Percentiles rank a stretch among this genome's conserved stretches.
phyloP scores from a whole-genome alignment of 1,139 yeast genomes.

The Magnusiomyces suaveolens region DNA sequence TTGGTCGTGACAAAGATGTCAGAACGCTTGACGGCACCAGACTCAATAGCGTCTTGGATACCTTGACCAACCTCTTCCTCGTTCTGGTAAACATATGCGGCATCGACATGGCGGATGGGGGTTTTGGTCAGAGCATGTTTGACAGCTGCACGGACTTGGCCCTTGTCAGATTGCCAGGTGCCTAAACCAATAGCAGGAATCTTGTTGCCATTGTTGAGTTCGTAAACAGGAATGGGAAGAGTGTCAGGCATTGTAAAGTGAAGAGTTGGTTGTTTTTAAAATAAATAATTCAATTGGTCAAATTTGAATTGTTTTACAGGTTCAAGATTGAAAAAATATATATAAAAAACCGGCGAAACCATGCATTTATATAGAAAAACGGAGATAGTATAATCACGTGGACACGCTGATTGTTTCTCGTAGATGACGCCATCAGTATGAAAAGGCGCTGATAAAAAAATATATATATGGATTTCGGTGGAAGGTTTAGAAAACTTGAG shows the following conservation, averaged over 20 bases:
- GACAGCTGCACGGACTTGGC: constrained; percentile 29
- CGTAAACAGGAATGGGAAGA: constrained; percentile 16
- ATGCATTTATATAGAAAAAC: no score
- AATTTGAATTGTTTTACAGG: no score
- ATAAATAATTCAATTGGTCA: no score
- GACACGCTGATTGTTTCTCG: no score
- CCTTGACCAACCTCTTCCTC: constrained; percentile 49
- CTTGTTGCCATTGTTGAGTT: constrained; percentile 31
- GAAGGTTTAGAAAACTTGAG: no score
- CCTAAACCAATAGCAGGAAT: constrained; percentile 51
- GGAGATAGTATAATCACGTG: no score
- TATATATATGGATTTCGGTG: no score
- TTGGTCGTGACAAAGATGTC: constrained; percentile 70
- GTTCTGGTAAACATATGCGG: constrained; percentile 49
- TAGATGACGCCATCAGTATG: no score
- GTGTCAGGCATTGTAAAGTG: background rate
- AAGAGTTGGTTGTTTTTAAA: background rate
- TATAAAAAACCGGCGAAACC: no score
- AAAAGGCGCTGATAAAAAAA: no score
- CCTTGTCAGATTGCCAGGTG: constrained; percentile 46
- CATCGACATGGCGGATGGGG: constrained; percentile 58
- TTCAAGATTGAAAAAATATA: no score
- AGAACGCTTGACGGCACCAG: constrained; percentile 36
- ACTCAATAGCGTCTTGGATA: constrained; percentile 23
- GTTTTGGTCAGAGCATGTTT: constrained; percentile 19